A percentile compares a stretch with the other conserved stretches of the same genome.
Conservation (phyloP, 352 stramenopile genomes). For the Globisporangium perplexum region DNA sequence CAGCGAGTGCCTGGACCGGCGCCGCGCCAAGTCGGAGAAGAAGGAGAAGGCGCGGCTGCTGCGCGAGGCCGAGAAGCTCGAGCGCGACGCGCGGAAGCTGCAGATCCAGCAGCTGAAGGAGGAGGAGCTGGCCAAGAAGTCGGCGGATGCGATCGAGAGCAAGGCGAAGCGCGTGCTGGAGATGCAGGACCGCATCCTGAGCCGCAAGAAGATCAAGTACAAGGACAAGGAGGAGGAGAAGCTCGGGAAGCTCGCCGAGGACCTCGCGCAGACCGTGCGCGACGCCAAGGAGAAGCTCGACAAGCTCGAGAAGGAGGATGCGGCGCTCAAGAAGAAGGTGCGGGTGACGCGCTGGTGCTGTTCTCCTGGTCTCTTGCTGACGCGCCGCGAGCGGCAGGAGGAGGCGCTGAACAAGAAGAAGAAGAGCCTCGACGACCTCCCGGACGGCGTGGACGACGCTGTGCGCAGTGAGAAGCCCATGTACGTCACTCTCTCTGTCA, state of each 20-base stretch:
- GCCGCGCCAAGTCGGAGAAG: slow-evolving; percentile 64
- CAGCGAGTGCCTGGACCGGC: slow-evolving; percentile 75
- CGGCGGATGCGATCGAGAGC: slow-evolving; percentile 72
- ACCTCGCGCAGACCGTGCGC: slow-evolving; percentile 73
- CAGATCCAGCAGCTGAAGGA: slow-evolving; percentile 68
- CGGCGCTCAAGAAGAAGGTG: slow-evolving; percentile 57
- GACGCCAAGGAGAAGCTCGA: slow-evolving; percentile 76
- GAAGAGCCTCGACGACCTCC: slow-evolving; percentile 43
- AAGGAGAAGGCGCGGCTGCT: slow-evolving; percentile 74
- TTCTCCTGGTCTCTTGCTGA: no score
- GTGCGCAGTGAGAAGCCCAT: slow-evolving; percentile 48
- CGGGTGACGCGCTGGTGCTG: background rate
- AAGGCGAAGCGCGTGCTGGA: slow-evolving; percentile 83
- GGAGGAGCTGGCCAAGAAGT: slow-evolving; percentile 64
- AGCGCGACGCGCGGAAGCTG: slow-evolving; percentile 61
- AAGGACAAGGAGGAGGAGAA: slow-evolving; percentile 88
- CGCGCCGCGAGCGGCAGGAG: no score
- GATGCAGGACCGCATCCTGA: slow-evolving; percentile 85
- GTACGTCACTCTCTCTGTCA: slow-evolving; percentile 30
- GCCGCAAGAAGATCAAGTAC: slow-evolving; percentile 86
- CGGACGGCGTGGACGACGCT: slow-evolving; percentile 29
- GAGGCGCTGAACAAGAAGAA: slow-evolving; percentile 82
- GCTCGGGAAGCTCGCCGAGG: slow-evolving; percentile 69
- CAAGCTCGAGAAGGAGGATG: slow-evolving; percentile 86
- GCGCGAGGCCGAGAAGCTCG: slow-evolving; percentile 76